Base-by-base conservation (phyloP, 2,329 filamentous ascomycete species). In the Ceratocystis huliohia region DNA sequence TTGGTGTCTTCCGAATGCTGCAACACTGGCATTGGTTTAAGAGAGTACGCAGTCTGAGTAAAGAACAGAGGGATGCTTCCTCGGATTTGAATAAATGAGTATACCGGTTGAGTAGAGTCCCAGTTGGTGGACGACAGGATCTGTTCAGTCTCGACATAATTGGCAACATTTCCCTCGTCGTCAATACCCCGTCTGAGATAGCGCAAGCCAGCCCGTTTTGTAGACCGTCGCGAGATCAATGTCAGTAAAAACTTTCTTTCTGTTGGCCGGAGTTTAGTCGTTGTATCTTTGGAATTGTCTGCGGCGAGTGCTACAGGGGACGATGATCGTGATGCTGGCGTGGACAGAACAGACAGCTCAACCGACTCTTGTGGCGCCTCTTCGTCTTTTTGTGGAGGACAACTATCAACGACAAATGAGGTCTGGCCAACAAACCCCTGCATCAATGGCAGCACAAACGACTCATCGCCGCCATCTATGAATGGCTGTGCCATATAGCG, bases 1-100 rank as follows among this genome's bases (percentile, higher is more conserved):
- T 97, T 99, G 13, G 86, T 85, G 59, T 89, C 85, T 2, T 83
- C 78, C 0, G 91, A 95, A 70, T 96, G 91, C 73, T 91, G 89
- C 45, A 95, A 78, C 15, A 89, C 82, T 0, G 93, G 91, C 10
- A 88, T 81, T 0, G 94, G 94, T 73, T 96, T 96, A 70, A 97
- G 84, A 8, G 91, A 91, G 74, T 96, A 97, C 0, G 93, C 92
- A 0, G 89, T 91, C 72, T 99, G 94, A 0, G 92, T 95, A 73
- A 96, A 99, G 78, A 94, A 97, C 0, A 97, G 76, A 0, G 94
- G 94, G 69, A 97, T 96, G 25, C 92, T 96, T 5, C 92, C 93
- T 69, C 94, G 84, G 28, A 91, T 80, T 73, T 99, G 94, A 2
- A 95, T 78, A 71, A 96, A 95, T 0, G 91, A 96, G 74, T 90